Evolutionary conservation across 1,284 basidiomycete genomes (phyloP).

Genomic region (Pseudozyma sp.): DNA sequence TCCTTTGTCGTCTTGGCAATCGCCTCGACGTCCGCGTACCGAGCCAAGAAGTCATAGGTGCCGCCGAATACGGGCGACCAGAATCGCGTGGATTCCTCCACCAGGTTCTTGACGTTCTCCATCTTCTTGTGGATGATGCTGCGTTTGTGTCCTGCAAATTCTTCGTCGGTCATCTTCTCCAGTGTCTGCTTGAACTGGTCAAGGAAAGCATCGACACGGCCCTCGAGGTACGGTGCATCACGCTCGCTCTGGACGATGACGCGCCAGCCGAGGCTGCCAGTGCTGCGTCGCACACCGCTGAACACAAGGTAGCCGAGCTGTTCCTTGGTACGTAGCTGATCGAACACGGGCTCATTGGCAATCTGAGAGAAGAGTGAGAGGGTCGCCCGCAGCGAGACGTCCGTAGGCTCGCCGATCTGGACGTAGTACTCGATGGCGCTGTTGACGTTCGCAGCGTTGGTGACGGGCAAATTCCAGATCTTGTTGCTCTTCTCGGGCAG

Average conservation of each 20-base stretch:
- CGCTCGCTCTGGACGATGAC: constrained; percentile 92
- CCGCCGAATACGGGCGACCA: constrained; percentile 77
- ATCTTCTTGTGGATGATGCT: constrained; percentile 65
- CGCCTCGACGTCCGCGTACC: constrained; percentile 77
- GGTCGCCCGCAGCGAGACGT: constrained; percentile 55
- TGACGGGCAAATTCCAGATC: constrained; percentile 78
- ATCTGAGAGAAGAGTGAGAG: constrained; percentile 66
- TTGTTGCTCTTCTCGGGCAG: constrained; percentile 76
- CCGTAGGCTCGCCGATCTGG: constrained; percentile 61
- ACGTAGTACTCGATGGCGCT: constrained; percentile 72
- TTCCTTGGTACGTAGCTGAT: constrained; percentile 92
- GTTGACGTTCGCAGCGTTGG: constrained; percentile 88
- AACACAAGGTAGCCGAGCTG: constrained; percentile 84
- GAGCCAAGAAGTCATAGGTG: constrained; percentile 70
- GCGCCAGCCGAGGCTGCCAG: constrained; percentile 81
- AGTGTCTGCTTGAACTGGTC: constrained; percentile 75
- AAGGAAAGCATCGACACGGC: constrained; percentile 87
- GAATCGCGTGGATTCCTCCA: constrained; percentile 66
- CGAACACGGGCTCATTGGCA: constrained; percentile 85
- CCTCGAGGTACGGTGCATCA: constrained; percentile 84
- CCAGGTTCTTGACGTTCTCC: constrained; percentile 65
- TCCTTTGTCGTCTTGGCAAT: constrained; percentile 78
- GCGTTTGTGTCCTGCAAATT: constrained; percentile 60
- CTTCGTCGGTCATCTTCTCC: constrained; percentile 54
- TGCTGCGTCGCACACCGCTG: constrained; percentile 49